phyloP scores from a whole-genome alignment of 2,329 filamentous ascomycete genomes.

The Colletotrichum brevisporum region DNA sequence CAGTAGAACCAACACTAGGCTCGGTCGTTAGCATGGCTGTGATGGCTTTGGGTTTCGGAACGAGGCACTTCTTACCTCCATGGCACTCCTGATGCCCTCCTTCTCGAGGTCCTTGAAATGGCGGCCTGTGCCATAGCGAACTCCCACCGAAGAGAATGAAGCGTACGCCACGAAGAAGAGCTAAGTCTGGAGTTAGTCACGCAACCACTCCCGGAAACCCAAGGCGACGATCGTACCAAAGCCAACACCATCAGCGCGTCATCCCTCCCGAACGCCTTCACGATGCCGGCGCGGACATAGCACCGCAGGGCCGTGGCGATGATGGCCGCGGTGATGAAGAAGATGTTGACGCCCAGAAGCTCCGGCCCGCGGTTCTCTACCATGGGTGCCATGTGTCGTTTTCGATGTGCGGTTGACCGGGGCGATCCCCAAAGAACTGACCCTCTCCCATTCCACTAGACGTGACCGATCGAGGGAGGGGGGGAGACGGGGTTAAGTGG shows the following conservation, averaged over 20 bases:
- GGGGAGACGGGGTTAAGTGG: not conserved
- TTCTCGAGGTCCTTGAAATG: slow-evolving; percentile 50
- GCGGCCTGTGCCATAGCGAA: slow-evolving; percentile 57
- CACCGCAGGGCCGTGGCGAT: slow-evolving; percentile 49
- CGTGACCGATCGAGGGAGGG: not conserved
- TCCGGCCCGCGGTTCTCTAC: slow-evolving; percentile 51
- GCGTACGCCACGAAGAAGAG: slow-evolving; percentile 54
- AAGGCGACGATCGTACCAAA: slow-evolving; percentile 46
- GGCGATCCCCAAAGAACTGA: slow-evolving; percentile 21
- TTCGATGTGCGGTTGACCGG: slow-evolving; percentile 10
- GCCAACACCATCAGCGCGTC: slow-evolving; percentile 57
- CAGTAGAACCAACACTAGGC: slow-evolving; percentile 55
- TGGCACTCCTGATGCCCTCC: slow-evolving; percentile 48
- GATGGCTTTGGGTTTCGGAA: not conserved
- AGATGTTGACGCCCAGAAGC: slow-evolving; percentile 51
- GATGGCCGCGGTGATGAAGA: slow-evolving; percentile 47
- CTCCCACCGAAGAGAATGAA: slow-evolving; percentile 51
- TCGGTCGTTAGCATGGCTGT: not conserved
- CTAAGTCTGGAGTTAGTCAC: slow-evolving; percentile 39
- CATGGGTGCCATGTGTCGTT: slow-evolving; percentile 25
- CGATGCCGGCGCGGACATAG: slow-evolving; percentile 51
- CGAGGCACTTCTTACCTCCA: slow-evolving; percentile 47
- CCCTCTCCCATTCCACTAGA: slow-evolving; percentile 30
- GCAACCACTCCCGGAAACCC: not conserved
- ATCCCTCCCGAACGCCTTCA: slow-evolving; percentile 56